These are phyloP conservation scores for Colletotrichum lindemuthianum DNA, from an alignment of 2,329 filamentous ascomycete species.

Conservation along the genomic window DNA sequence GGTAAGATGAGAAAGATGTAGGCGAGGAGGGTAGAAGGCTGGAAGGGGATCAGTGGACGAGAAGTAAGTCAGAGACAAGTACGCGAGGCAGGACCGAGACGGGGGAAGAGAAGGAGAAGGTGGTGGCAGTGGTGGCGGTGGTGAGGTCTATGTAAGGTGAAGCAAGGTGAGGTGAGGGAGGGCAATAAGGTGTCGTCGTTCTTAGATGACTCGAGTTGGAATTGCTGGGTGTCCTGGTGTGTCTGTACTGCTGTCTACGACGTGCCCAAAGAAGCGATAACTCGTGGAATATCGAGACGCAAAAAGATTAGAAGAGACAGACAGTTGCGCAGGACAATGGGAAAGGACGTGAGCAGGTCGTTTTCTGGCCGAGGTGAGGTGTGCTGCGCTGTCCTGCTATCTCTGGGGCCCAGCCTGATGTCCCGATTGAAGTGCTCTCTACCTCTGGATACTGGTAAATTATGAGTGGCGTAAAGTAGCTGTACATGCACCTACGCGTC, in stretches of 20 bases:
- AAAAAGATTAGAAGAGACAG: no score
- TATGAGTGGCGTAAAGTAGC: neutral
- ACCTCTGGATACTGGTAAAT: neutral
- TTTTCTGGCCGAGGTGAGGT: slow-evolving; percentile 1
- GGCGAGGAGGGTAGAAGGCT: neutral
- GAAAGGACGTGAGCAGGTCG: neutral
- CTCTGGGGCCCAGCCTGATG: no score
- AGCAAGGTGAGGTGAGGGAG: neutral
- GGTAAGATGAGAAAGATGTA: neutral
- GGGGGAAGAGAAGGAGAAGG: neutral
- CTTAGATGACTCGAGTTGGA: no score
- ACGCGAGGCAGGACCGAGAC: slow-evolving; percentile 5
- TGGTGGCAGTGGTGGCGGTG: neutral
- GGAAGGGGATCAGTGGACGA: neutral
- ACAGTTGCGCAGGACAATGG: no score
- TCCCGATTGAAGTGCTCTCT: slow-evolving; percentile 4
- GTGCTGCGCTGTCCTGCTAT: neutral
- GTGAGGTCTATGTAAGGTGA: no score
- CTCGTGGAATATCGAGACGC: no score
- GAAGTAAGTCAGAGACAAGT: slow-evolving; percentile 2
- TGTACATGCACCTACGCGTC: neutral
- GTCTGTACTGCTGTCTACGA: no score
- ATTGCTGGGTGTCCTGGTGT: no score
- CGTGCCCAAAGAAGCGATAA: no score
- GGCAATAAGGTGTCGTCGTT: no score